Evolutionary conservation across 768 basidiomycete species (phyloP), one percentile per base, ranked within the genome.

Genomic region (Tulasnella sp.): DNA sequence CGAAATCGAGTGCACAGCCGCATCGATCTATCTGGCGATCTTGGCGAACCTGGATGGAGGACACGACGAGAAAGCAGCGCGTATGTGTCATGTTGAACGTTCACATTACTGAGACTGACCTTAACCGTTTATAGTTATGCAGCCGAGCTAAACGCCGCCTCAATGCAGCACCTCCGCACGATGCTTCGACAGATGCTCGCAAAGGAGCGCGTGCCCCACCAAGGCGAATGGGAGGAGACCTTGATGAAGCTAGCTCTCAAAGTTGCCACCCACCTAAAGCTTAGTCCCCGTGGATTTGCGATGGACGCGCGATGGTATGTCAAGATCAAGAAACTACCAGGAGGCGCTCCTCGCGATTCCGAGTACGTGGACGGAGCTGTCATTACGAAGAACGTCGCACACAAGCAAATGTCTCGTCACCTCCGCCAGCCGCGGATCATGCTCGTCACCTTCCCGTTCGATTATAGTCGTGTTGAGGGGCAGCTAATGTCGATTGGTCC

Each of bases 291-390:
- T 75, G 94, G 94, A 1, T 92, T 94, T 76, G 91, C 93, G 75
- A 95, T 98, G 88, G 97, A 98, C 79, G 90, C 97, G 29, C 85
- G 96, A 37, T 87, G 90, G 42, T 97, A 96, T 76, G 94, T 98
- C 63, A 98, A 98, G 82, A 95, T 98, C 80, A 98, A 99, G 83
- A 96, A 96, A 81, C 90, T 98, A 17, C 96, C 97, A 0, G 97
- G 97, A 29, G 97, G 97, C 4, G 83, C 86, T 41, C 95, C 96
- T 22, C 86, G 83, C 34, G 94, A 99, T 79, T 97, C 94, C 5
- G 97, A 99, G 82, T 98, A 95, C 78, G 93, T 99, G 62, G 91
- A 94, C 70, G 97, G 97, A 14, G 92, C 91, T 5, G 94, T 98
- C 72, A 97, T 98, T 77, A 95, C 96, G 19, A 98, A 99, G 84